Evolutionary conservation across 2,329 filamentous ascomycete species (phyloP).

Genomic region (Bipolaris zeicola): DNA sequence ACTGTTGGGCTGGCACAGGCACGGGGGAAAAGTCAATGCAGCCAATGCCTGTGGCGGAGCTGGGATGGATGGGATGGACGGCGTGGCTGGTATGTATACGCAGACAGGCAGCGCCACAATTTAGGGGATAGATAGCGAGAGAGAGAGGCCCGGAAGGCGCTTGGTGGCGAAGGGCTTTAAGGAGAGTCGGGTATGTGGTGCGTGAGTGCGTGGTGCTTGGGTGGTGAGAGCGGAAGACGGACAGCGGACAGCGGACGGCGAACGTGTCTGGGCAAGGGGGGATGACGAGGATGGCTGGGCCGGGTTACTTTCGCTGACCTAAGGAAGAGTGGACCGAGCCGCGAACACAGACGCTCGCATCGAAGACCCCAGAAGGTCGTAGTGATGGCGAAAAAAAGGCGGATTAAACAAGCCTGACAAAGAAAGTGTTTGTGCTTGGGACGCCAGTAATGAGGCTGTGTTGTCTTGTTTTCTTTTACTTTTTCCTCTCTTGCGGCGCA

Average conservation of each 20-base stretch:
- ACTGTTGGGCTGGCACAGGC: conserved; percentile 18
- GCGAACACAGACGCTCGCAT: conserved; percentile 9
- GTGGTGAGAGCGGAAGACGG: conserved; percentile 14
- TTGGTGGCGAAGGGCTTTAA: conserved; percentile 11
- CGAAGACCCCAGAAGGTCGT: conserved; percentile 29
- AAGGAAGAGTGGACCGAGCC: conserved; percentile 19
- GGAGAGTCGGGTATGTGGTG: conserved; percentile 13
- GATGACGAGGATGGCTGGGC: conserved; percentile 22
- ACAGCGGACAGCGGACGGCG: conserved; percentile 1
- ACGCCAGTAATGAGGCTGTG: conserved; percentile 20
- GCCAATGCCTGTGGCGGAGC: conserved; percentile 25
- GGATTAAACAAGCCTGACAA: conserved; percentile 16
- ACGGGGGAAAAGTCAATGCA: conserved; percentile 1
- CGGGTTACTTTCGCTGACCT: conserved; percentile 18
- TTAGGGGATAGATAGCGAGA: conserved; percentile 8
- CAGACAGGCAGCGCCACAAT: conserved; percentile 8
- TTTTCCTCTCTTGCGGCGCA: background rate
- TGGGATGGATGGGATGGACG: conserved; percentile 17
- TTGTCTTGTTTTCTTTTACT: background rate
- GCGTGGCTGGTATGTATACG: conserved; percentile 15
- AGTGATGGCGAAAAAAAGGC: conserved; percentile 20
- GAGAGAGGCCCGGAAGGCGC: conserved; percentile 10
- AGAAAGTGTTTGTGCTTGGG: conserved; percentile 1
- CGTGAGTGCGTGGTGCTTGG: background rate
- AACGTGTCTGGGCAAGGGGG: conserved; percentile 17